Conservation (phyloP, 176 grass and related monocot genomes). For the Avena insularis region DNA sequence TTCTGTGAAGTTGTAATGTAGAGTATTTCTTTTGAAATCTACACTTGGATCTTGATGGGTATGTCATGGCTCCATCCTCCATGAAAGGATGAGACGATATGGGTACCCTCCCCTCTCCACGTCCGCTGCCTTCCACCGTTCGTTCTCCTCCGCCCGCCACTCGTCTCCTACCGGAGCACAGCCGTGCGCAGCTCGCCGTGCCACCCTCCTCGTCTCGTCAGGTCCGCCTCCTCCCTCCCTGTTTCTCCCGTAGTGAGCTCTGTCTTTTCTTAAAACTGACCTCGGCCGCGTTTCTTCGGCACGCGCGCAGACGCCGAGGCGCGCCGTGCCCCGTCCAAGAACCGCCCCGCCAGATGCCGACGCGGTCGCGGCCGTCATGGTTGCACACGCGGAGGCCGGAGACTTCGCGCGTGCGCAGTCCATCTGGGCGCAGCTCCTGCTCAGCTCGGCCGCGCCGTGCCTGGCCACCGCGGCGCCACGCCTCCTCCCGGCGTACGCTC, state of each 20-base stretch:
- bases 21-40: too few species aligned
- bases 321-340: neutral
- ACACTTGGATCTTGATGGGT: too few species aligned
- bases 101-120: conserved; percentile 34
- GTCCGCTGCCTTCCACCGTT: neutral
- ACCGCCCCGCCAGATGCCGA: neutral
- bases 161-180: neutral
- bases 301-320: neutral
- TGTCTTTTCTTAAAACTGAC: neutral
- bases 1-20: too few species aligned
- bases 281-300: neutral
- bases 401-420: conserved; percentile 62
- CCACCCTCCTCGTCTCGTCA: neutral
- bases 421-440: conserved; percentile 76
- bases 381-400: conserved; percentile 66
- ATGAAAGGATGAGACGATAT: conserved; percentile 14
- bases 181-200: neutral
- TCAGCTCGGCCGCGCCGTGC: conserved; percentile 62
- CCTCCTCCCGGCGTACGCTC: conserved; percentile 66
- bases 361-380: conserved; percentile 51
- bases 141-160: neutral
- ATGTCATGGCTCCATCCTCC: neutral
- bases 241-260: neutral
- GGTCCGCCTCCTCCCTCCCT: neutral
- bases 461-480: conserved; percentile 43